Evolutionary conservation across 345 rosid species (phyloP), one percentile per base, ranked within the genome.

Genomic region (Balakata baccata): DNA sequence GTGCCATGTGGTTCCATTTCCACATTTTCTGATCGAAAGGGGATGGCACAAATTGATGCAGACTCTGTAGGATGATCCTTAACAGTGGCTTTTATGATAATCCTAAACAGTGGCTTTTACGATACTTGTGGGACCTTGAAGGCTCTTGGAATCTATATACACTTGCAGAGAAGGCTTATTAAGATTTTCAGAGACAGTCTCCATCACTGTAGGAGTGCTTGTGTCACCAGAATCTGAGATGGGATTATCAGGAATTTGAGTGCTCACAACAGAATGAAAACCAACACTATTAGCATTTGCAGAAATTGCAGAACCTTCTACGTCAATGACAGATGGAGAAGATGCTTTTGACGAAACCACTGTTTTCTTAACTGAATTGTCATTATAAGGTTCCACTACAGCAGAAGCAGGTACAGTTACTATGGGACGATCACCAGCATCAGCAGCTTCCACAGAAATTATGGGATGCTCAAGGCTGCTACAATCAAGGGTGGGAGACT

Each of bases 401-500:
- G 11, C 69, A 5, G 74, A 68, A 66, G n/a, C n/a, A 57, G 74
- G 45, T 65, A 53, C 64, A 59, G 53, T 51, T n/a, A 11, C 72
- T 41, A 11, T 7, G 12, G 70, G 66, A 69, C 49, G 34, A 60
- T 57, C 50, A 17, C 68, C 68, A 46, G 38, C 57, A 68, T 61
- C 76, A 74, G 58, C 70, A 74, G 41, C 70, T 43, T 45, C 68
- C 38, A 11, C 18, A 7, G 58, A 47, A 66, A 45, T 20, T 10
- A 16, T 5, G 7, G 74, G 22, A 34, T 41, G 50, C 41, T 46
- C 81, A 64, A 25, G 47, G 9, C n/a, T 70, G 61, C 60, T 25
- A 58, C 25, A 22, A 73, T 71, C 78, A 73, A 7, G 57, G 52
- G 58, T 54, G 61, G 72, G 63, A 71, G 80, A 68, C n/a, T 75